Percentiles rank a stretch among this genome's conserved stretches.
These are phyloP conservation scores for Capsicum pubescens DNA, from an alignment of 257 asterid genomes.

Conservation along the genomic window DNA sequence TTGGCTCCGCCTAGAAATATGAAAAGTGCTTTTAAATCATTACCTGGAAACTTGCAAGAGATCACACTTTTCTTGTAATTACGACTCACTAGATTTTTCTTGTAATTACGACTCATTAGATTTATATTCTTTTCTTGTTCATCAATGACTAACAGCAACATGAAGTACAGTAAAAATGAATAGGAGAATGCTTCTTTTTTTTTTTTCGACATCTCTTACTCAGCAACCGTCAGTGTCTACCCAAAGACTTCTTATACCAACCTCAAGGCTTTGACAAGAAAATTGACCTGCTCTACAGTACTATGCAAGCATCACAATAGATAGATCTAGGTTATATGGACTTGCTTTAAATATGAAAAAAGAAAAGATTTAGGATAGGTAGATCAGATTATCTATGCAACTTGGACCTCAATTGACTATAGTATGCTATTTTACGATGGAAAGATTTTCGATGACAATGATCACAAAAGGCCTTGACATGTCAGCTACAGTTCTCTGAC, in stretches of 20 bases:
- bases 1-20: neutral
- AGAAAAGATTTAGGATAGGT: neutral
- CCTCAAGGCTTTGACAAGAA: neutral
- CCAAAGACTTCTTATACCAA: neutral
- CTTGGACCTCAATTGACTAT: conserved; percentile 1
- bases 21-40: neutral
- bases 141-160: neutral
- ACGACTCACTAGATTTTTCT: neutral
- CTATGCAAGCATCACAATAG: neutral
- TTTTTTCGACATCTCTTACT: neutral
- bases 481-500: conserved; percentile 2
- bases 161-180: neutral
- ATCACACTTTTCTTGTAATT: conserved; percentile 2
- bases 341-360: neutral
- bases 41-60: conserved; percentile 1
- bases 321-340: conserved; percentile 12
- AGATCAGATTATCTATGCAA: conserved; percentile 15
- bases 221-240: neutral
- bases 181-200: neutral
- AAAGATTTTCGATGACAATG: neutral
- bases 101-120: neutral
- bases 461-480: conserved; percentile 6
- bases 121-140: neutral
- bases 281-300: conserved; percentile 5
- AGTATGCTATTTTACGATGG: neutral